Percentiles rank a stretch among this genome's conserved stretches.
Conservation (phyloP, 805 yeast genomes). For the Clavispora santaluciae region DNA sequence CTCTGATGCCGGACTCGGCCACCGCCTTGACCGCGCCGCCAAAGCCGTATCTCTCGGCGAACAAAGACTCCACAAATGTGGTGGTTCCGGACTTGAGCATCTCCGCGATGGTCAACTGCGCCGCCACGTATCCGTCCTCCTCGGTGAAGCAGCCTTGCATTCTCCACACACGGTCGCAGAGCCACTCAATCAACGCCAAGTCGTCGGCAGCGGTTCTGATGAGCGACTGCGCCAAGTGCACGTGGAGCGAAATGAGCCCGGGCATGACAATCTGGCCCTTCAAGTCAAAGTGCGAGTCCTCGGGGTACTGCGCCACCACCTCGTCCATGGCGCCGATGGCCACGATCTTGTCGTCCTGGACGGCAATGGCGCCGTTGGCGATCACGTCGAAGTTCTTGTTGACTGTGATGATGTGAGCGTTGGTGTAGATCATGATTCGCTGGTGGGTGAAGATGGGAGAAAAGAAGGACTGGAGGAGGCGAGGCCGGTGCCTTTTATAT, state of each 20-base stretch:
- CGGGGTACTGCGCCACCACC: constrained; percentile 1
- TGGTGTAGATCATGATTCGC: constrained; percentile 6
- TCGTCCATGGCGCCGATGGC: constrained; percentile 7
- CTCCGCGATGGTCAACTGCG: constrained; percentile 13
- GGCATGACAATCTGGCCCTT: constrained; percentile 12
- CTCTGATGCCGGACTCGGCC: constrained; percentile 13
- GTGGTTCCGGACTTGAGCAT: constrained; percentile 15
- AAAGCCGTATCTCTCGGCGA: constrained; percentile 13
- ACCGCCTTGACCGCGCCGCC: constrained; percentile 13
- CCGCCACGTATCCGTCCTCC: constrained; percentile 12
- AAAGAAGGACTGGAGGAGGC: too few species aligned
- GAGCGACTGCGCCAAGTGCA: constrained; percentile 13
- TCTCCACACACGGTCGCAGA: constrained; percentile 12
- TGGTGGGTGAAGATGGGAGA: neutral
- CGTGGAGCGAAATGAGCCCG: constrained; percentile 12
- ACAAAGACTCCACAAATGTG: constrained; percentile 12
- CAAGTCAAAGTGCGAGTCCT: constrained; percentile 5
- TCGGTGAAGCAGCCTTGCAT: constrained; percentile 14
- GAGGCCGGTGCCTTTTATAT: too few species aligned
- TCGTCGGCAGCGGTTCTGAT: constrained; percentile 13
- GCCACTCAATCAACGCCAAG: constrained; percentile 12
- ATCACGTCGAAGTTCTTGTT: constrained; percentile 10
- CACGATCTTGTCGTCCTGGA: constrained; percentile 7
- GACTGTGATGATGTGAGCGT: constrained; percentile 11
- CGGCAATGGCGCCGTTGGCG: constrained; percentile 11